phyloP scores from a whole-genome alignment of 805 yeast species.

The Candida arabinofermentans region DNA sequence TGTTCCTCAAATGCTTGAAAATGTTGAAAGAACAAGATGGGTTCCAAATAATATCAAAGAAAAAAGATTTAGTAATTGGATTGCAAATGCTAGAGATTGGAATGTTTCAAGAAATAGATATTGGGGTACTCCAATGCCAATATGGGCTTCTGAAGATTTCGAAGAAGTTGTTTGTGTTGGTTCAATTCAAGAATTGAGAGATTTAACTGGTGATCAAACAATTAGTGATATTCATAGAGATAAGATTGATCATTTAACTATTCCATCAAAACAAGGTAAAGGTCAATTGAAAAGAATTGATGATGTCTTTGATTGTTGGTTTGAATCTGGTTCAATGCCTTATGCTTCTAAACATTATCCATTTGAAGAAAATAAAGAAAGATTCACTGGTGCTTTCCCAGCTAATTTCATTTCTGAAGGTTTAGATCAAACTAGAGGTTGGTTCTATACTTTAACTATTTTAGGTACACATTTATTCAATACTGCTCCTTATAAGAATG shows the following conservation, averaged over 20 bases:
- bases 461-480: constrained; percentile 93
- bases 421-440: constrained; percentile 98
- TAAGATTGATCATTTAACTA: constrained; percentile 82
- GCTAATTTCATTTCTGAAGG: constrained; percentile 99
- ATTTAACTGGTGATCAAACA: constrained; percentile 75
- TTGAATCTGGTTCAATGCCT: constrained; percentile 99
- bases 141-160: constrained; percentile 94
- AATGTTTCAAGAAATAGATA: constrained; percentile 96
- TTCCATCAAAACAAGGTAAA: constrained; percentile 88
- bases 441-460: constrained; percentile 97
- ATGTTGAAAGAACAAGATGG: constrained; percentile 88
- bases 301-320: constrained; percentile 99
- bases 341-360: constrained; percentile 97
- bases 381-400: constrained; percentile 75
- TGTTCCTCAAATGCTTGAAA: constrained; percentile 83
- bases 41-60: constrained; percentile 89
- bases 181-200: constrained; percentile 79
- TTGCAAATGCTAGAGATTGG: constrained; percentile 99
- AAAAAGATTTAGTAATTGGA: constrained; percentile 96
- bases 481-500: constrained; percentile 90
- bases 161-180: constrained; percentile 93
- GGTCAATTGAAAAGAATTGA: constrained; percentile 86
- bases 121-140: constrained; percentile 99
- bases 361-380: constrained; percentile 75
- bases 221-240: constrained; percentile 95